phyloP scores from a whole-genome alignment of 2,329 filamentous ascomycete genomes.

The Paecilomyces dactylethromorphus region DNA sequence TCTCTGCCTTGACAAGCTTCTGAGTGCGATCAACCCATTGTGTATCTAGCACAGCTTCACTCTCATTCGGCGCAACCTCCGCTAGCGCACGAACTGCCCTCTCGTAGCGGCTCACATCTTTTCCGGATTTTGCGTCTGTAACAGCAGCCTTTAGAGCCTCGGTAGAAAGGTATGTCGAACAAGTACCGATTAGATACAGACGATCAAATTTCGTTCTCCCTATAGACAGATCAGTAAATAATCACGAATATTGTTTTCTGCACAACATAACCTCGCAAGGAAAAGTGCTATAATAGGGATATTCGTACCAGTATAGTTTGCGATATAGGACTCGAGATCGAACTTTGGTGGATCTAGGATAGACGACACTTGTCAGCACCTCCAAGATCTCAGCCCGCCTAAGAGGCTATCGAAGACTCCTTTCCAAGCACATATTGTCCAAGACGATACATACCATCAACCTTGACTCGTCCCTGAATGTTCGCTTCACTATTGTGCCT shows the following conservation, averaged over 20 bases:
- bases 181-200: conserved; percentile 72
- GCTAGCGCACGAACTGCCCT: conserved; percentile 61
- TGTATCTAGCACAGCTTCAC: conserved; percentile 60
- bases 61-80: conserved; percentile 57
- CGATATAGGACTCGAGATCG: conserved; percentile 83
- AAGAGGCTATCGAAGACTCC: background rate
- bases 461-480: conserved; percentile 14
- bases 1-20: conserved; percentile 62
- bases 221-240: conserved; percentile 28
- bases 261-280: too few relatives aligned
- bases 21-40: conserved; percentile 69
- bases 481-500: conserved; percentile 1
- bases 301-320: conserved; percentile 72
- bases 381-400: background rate
- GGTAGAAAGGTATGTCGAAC: conserved; percentile 65
- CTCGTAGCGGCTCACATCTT: conserved; percentile 66
- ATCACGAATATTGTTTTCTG: background rate
- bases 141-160: conserved; percentile 79
- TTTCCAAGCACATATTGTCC: background rate
- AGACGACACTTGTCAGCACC: background rate
- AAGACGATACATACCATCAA: conserved; percentile 21
- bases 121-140: conserved; percentile 66
- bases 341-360: conserved; percentile 70
- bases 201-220: conserved; percentile 76
- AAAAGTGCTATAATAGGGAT: background rate